Evolutionary conservation across 306 rosid genomes (phyloP).

Genomic region (Rosa rugosa): DNA sequence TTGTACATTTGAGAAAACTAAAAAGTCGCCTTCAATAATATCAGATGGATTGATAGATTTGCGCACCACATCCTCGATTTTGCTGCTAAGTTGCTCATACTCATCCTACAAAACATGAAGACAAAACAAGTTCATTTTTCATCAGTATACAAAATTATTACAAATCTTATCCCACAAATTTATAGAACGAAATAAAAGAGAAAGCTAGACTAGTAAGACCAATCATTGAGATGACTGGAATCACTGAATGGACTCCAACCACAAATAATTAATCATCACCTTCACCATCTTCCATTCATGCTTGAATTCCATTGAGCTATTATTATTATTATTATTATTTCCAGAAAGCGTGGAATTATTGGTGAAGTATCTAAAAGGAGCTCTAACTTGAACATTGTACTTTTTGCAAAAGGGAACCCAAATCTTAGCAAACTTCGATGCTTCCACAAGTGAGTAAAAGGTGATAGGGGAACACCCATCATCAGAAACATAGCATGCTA

Average conservation of each 20-base stretch:
- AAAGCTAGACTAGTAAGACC: background rate
- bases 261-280: conserved; percentile 26
- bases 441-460: conserved; percentile 54
- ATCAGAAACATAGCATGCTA: conserved; percentile 76
- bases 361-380: conserved; percentile 56
- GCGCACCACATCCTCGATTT: conserved; percentile 34
- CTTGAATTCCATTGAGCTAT: conserved; percentile 10
- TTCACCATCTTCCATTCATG: conserved; percentile 33
- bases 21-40: conserved; percentile 25
- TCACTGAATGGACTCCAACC: background rate
- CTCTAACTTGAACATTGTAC: conserved; percentile 46
- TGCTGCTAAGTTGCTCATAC: conserved; percentile 41
- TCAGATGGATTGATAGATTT: conserved; percentile 17
- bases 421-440: conserved; percentile 51
- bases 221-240: background rate
- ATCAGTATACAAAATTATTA: background rate
- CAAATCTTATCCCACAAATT: background rate
- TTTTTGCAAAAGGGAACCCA: conserved; percentile 73
- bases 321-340: background rate
- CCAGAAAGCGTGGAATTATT: background rate
- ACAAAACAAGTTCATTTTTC: background rate
- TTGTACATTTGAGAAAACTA: conserved; percentile 33
- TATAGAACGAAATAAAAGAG: background rate
- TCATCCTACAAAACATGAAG: conserved; percentile 38
- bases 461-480: conserved; percentile 60